These are phyloP conservation scores for Clavispora asparagi DNA, from an alignment of 805 yeast genomes.

Conservation along the genomic window DNA sequence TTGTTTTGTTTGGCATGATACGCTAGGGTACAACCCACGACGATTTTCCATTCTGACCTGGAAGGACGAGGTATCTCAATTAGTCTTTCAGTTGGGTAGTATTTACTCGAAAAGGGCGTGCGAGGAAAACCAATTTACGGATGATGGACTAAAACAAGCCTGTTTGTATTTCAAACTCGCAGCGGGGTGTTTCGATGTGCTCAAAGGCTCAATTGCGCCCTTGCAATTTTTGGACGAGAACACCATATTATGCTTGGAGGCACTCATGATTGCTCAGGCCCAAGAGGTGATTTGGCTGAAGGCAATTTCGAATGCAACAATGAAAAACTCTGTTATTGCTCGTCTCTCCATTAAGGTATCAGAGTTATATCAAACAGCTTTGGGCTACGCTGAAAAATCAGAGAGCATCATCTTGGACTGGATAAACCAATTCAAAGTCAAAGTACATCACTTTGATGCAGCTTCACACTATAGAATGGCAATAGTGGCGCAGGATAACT, in stretches of 20 bases:
- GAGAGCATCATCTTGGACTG: constrained; percentile 53
- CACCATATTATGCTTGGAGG: constrained; percentile 46
- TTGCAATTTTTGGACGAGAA: constrained; percentile 45
- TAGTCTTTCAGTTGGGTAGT: constrained; percentile 67
- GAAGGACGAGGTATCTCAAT: constrained; percentile 49
- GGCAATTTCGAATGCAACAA: constrained; percentile 41
- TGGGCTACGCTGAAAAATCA: constrained; percentile 35
- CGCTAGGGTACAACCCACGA: constrained; percentile 51
- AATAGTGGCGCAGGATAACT: constrained; percentile 37
- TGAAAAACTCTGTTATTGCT: constrained; percentile 59
- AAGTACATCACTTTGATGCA: constrained; percentile 61
- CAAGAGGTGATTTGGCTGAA: constrained; percentile 84
- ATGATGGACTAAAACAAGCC: constrained; percentile 55
- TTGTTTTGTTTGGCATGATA: constrained; percentile 69
- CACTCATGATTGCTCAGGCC: constrained; percentile 72
- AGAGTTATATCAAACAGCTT: constrained; percentile 47
- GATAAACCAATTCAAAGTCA: constrained; percentile 56
- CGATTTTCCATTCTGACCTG: constrained; percentile 17
- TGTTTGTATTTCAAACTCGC: constrained; percentile 64
- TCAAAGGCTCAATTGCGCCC: neutral
- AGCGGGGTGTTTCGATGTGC: constrained; percentile 53
- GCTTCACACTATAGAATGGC: constrained; percentile 67
- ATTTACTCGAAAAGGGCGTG: constrained; percentile 54
- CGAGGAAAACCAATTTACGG: constrained; percentile 37
- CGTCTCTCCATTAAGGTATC: constrained; percentile 62